Evolutionary conservation across 805 yeast species (phyloP).

Genomic region (Millerago galiae): DNA sequence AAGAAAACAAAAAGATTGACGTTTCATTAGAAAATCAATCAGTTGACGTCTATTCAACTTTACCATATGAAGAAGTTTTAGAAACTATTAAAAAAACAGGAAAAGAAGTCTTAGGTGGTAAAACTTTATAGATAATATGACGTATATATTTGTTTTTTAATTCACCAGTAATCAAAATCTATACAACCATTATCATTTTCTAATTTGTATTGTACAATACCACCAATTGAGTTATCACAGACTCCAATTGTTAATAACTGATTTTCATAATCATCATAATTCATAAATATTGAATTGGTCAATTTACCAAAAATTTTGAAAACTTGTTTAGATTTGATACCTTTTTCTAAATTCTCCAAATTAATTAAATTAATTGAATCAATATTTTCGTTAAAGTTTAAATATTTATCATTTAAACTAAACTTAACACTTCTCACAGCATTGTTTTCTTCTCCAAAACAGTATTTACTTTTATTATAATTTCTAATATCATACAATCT

Average conservation of each 20-base stretch:
- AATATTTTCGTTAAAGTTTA: conserved; percentile 53
- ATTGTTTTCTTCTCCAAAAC: conserved; percentile 29
- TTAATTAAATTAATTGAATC: conserved; percentile 50
- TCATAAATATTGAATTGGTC: conserved; percentile 45
- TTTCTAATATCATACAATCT: conserved; percentile 46
- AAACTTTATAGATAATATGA: conserved; percentile 22
- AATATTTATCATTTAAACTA: conserved; percentile 36
- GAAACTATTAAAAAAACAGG: conserved; percentile 86
- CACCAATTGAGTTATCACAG: conserved; percentile 51
- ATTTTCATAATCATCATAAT: conserved; percentile 32
- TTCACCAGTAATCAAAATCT: not conserved
- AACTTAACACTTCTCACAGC: conserved; percentile 50
- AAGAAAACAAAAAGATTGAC: conserved; percentile 68
- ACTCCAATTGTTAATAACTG: conserved; percentile 48
- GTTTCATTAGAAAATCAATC: conserved; percentile 76
- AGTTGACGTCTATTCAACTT: conserved; percentile 65
- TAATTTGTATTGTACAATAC: conserved; percentile 42
- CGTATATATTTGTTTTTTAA: not conserved
- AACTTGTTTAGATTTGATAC: conserved; percentile 31
- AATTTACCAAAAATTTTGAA: conserved; percentile 54
- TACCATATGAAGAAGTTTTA: conserved; percentile 73
- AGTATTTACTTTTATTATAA: conserved; percentile 22
- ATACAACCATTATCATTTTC: conserved; percentile 20
- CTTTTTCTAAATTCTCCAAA: conserved; percentile 21
- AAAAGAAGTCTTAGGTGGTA: conserved; percentile 69